These are phyloP conservation scores for Lactifluus pinguis DNA, from an alignment of 768 basidiomycete genomes.

Conservation along the genomic window DNA sequence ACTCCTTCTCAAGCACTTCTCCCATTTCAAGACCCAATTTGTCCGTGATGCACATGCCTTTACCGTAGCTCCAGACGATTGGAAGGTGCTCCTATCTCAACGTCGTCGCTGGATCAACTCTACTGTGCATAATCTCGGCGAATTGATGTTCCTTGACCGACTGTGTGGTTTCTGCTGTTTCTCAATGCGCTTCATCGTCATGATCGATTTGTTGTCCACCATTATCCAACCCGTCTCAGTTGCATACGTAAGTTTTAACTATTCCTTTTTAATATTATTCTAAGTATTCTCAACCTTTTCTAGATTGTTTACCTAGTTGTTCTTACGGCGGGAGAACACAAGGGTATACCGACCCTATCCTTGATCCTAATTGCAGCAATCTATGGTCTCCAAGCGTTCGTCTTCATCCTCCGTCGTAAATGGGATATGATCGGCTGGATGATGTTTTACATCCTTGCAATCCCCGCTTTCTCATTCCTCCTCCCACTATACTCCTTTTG, in stretches of 20 bases:
- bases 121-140: slow-evolving; percentile 93
- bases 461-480: slow-evolving; percentile 89
- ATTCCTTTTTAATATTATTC: background rate
- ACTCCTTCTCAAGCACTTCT: slow-evolving; percentile 91
- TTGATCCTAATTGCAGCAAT: slow-evolving; percentile 90
- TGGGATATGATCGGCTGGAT: slow-evolving; percentile 99
- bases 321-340: slow-evolving; percentile 55
- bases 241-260: slow-evolving; percentile 65
- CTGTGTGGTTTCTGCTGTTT: slow-evolving; percentile 98
- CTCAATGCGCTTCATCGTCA: slow-evolving; percentile 97
- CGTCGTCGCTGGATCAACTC: slow-evolving; percentile 99
- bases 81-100: slow-evolving; percentile 89
- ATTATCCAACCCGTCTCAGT: slow-evolving; percentile 80
- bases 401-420: slow-evolving; percentile 86
- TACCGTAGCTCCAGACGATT: slow-evolving; percentile 93
- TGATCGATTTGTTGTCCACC: slow-evolving; percentile 90
- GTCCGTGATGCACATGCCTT: slow-evolving; percentile 88
- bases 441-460: slow-evolving; percentile 91
- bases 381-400: slow-evolving; percentile 88
- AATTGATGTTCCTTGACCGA: slow-evolving; percentile 83
- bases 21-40: slow-evolving; percentile 89
- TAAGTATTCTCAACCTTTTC: background rate
- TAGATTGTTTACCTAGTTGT: slow-evolving; percentile 88
- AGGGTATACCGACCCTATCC: slow-evolving; percentile 68
- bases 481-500: slow-evolving; percentile 95